Base-by-base conservation (phyloP, 2,329 filamentous ascomycete species). In the Mycocentrospora acerina region DNA sequence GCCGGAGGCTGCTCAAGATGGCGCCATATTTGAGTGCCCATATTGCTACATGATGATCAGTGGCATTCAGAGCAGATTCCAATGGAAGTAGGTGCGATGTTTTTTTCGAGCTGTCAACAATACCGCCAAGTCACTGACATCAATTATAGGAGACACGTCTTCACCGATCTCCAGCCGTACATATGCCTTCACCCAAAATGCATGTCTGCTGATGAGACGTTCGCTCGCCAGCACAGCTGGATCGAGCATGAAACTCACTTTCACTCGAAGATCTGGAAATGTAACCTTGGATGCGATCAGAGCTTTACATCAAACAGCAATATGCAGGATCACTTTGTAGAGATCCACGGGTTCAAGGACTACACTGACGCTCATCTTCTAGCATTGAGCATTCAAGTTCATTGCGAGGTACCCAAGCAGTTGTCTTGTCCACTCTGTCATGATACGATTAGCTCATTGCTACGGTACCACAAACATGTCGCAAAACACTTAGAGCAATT, bases 91-190 rank as follows among this genome's bases (percentile, higher is more conserved):
- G 12, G 36, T 38, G 8, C 14, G 14, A 9, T 8, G 12, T 22
- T 18, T 25, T 3, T 29, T 18, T 14, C 3, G 10, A 3, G 8
- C 7, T 12, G 16, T 29, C 24, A 8, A 17, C 19, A 19, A 32
- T 11, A 14, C 15, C 7, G 17, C 12, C 17, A 18, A 7, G 27
- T 29, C 13, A 15, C 27, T 29, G 13, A 29, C 27, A 7, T 15
- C 10, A 29, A n/a, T 9, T 29, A 8, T 13, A 32, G 36, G 29
- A 24, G 36, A 26, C 36, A 38, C 24, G 36, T 38, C 29, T 32
- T 38, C 29, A 32, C 22, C 18, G 29, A 38, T 32, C 36, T 32
- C 19, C 36, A 38, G 17, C 36, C 36, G 17, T 38, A 38, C 19
- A 32, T 38, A 12, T 38, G 36, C 15, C 29, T 38, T 18, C 24